These are phyloP conservation scores for Ophiocordyceps sinensis DNA, from an alignment of 2,329 filamentous ascomycete genomes.

Conservation along the genomic window DNA sequence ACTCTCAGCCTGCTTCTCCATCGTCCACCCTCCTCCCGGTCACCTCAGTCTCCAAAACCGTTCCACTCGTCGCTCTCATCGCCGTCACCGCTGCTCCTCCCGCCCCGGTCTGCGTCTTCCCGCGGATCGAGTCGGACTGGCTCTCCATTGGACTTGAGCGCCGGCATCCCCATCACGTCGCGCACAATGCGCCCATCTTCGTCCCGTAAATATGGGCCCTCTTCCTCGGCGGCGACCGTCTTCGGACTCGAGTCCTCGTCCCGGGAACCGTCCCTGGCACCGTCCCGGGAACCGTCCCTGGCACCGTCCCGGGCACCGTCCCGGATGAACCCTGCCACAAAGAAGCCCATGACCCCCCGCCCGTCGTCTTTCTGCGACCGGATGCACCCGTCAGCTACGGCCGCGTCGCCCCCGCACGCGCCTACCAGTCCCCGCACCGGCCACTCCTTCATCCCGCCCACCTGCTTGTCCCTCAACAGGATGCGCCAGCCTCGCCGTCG, in stretches of 20 bases:
- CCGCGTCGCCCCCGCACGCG: conserved; percentile 31
- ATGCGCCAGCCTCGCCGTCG: conserved; percentile 60
- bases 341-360: conserved; percentile 86
- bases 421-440: conserved; percentile 44
- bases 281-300: conserved; percentile 42
- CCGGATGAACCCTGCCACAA: conserved; percentile 69
- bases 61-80: conserved; percentile 9
- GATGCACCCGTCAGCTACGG: conserved; percentile 61
- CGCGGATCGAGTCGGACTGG: conserved; percentile 11
- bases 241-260: conserved; percentile 2
- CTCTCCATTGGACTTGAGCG: conserved; percentile 20
- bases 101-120: conserved; percentile 4
- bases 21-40: no score
- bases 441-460: conserved; percentile 65
- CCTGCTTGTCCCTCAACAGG: conserved; percentile 57
- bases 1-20: no score
- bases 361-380: conserved; percentile 69
- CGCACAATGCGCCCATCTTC: conserved; percentile 36
- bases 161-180: conserved; percentile 23
- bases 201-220: conserved; percentile 40
- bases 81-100: conserved; percentile 10
- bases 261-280: no score
- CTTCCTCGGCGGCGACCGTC: conserved; percentile 18
- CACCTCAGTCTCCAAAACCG: conserved; percentile 4
- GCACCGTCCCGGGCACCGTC: conserved; percentile 10